Percentiles rank a stretch among this genome's conserved stretches.
Conservation (phyloP, 148 eudicot genomes). For the Heliosperma pusillum region DNA sequence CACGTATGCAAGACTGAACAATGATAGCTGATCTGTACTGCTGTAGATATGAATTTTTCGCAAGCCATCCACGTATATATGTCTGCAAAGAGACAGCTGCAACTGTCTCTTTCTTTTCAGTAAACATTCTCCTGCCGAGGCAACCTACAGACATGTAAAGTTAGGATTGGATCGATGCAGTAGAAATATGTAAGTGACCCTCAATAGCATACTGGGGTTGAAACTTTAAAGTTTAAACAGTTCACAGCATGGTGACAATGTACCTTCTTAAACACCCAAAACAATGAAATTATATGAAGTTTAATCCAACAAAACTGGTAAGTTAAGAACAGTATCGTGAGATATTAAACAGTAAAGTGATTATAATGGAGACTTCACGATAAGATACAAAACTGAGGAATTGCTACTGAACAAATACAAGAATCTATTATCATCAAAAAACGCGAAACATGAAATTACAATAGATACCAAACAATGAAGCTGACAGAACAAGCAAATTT, state of each 20-base stretch:
- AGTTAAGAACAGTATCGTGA: neutral
- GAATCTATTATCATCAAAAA: neutral
- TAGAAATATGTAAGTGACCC: neutral
- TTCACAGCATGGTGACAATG: neutral
- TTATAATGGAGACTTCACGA: neutral
- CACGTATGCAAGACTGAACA: slow-evolving; percentile 70
- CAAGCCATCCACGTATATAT: slow-evolving; percentile 61
- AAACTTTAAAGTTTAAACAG: neutral
- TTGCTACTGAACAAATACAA: neutral
- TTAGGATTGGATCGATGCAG: neutral
- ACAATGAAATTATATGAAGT: neutral
- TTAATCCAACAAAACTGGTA: neutral
- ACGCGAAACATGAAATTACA: slow-evolving; percentile 2
- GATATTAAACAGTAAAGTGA: neutral
- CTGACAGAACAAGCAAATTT: neutral
- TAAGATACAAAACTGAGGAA: neutral
- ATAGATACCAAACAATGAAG: neutral
- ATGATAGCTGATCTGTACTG: slow-evolving; percentile 41
- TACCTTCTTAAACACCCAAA: neutral
- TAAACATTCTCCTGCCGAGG: slow-evolving; percentile 54
- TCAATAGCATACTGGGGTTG: slow-evolving; percentile 2
- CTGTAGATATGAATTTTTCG: slow-evolving; percentile 49
- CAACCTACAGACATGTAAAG: slow-evolving; percentile 45
- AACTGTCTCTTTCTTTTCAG: slow-evolving; percentile 43
- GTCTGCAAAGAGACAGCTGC: slow-evolving; percentile 77